Evolutionary conservation across 495 filamentous ascomycete genomes (phyloP).

Genomic region (Chaetomium cochliodes): DNA sequence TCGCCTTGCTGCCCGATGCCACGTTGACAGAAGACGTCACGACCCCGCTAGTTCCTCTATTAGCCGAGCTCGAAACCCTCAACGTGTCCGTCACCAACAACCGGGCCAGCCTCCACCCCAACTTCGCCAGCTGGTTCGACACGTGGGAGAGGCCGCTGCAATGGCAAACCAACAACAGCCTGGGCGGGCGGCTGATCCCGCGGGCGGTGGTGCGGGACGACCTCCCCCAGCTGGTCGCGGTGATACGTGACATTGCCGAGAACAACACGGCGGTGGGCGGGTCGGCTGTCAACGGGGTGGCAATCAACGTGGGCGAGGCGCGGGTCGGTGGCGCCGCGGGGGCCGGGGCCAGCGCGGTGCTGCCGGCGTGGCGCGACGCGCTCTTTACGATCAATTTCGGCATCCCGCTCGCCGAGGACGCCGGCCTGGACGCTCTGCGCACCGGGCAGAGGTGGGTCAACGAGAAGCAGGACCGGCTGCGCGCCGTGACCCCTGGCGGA

Average conservation of each 20-base stretch:
- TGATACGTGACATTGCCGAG: constrained; percentile 44
- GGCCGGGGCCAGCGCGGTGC: constrained; percentile 47
- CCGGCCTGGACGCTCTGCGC: constrained; percentile 17
- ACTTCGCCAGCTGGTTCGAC: too few relatives aligned
- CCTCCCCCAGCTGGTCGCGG: constrained; percentile 41
- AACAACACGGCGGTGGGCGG: constrained; percentile 39
- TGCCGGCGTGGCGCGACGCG: constrained; percentile 59
- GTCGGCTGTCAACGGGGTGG: constrained; percentile 30
- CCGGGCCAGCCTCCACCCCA: too few relatives aligned
- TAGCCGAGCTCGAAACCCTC: too few relatives aligned
- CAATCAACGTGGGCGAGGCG: constrained; percentile 39
- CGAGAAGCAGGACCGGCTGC: constrained; percentile 7
- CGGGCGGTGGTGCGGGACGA: constrained; percentile 41
- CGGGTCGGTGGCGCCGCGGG: constrained; percentile 31
- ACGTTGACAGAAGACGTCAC: too few relatives aligned
- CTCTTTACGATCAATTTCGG: constrained; percentile 20
- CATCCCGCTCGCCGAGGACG: constrained; percentile 40
- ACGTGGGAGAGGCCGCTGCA: too few relatives aligned
- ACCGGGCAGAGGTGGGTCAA: constrained; percentile 18
- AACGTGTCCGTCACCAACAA: too few relatives aligned
- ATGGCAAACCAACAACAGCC: neutral
- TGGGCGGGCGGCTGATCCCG: constrained; percentile 50
- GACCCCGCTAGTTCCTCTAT: too few relatives aligned
- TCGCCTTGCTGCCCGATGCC: too few relatives aligned
- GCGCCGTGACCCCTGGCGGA: constrained; percentile 34